Conservation (phyloP, 129 eudicot genomes). For the Gnaphalium uliginosum region DNA sequence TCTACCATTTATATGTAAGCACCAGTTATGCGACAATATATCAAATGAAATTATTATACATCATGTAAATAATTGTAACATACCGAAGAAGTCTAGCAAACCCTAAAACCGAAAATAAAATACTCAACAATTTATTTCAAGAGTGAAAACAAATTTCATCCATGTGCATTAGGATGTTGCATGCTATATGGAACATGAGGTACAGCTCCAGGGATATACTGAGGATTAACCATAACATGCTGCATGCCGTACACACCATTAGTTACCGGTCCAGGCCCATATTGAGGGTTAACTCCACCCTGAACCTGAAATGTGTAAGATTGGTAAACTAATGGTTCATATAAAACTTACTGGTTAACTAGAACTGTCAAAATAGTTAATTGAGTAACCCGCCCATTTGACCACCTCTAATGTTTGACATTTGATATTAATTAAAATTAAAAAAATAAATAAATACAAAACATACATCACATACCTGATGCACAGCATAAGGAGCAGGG, state of each 20-base stretch:
- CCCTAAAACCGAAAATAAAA: not conserved
- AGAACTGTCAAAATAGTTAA: not conserved
- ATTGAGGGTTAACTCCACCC: conserved; percentile 36
- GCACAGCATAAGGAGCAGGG: conserved; percentile 24
- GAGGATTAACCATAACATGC: conserved; percentile 33
- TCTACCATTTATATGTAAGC: not conserved
- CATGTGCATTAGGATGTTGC: conserved; percentile 37
- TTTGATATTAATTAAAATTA: not conserved
- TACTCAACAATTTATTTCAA: not conserved
- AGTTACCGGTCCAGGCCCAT: conserved; percentile 22
- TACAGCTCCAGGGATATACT: conserved; percentile 32
- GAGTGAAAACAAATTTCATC: conserved; percentile 19
- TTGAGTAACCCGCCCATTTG: not conserved
- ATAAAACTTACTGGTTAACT: not conserved
- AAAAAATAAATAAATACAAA: not conserved
- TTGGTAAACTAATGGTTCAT: not conserved
- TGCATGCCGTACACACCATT: conserved; percentile 36
- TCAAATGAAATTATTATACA: not conserved
- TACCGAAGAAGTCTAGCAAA: not conserved
- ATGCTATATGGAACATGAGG: conserved; percentile 40
- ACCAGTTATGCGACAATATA: not conserved
- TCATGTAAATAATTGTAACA: not conserved
- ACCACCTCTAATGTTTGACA: not conserved
- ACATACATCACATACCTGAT: conserved; percentile 29
- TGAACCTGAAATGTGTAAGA: conserved; percentile 37